Conservation (phyloP, 2,329 filamentous ascomycete species). For the Neophaeococcomyces mojaviensis region DNA sequence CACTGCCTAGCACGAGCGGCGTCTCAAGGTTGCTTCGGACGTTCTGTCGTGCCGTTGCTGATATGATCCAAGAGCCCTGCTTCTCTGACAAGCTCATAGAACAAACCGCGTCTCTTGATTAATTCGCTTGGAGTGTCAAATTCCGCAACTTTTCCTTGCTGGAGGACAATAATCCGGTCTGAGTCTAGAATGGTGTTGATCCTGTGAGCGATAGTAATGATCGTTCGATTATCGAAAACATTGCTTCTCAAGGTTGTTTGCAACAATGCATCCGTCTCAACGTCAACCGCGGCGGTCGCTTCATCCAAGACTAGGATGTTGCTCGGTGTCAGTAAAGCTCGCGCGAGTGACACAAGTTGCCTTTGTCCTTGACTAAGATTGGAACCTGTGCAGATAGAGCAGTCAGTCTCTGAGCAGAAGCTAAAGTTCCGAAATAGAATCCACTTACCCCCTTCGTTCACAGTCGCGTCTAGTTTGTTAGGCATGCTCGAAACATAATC, state of each 20-base stretch:
- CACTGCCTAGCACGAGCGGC: not conserved
- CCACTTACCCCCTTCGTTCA: conserved; percentile 84
- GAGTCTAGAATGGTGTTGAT: conserved; percentile 92
- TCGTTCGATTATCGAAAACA: conserved; percentile 82
- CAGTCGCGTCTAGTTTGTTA: conserved; percentile 78
- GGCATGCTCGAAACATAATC: conserved; percentile 82
- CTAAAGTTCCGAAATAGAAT: conserved; percentile 11
- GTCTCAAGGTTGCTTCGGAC: not conserved
- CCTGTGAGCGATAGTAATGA: conserved; percentile 95
- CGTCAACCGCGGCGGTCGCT: conserved; percentile 74
- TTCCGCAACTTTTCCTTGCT: conserved; percentile 82
- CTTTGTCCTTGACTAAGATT: conserved; percentile 94
- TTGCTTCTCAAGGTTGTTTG: conserved; percentile 56
- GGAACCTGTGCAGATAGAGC: conserved; percentile 54
- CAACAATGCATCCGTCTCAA: conserved; percentile 59
- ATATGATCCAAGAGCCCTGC: conserved; percentile 61
- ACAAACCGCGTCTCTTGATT: conserved; percentile 67
- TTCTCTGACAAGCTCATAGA: conserved; percentile 87
- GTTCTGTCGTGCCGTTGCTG: conserved; percentile 19
- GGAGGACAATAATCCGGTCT: conserved; percentile 87
- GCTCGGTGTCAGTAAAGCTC: conserved; percentile 86
- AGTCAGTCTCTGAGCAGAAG: not conserved
- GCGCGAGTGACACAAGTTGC: conserved; percentile 86
- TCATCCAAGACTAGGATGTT: conserved; percentile 97
- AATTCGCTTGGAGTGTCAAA: conserved; percentile 81